Conservation (phyloP, 768 basidiomycete genomes). For the Mycena rosella region DNA sequence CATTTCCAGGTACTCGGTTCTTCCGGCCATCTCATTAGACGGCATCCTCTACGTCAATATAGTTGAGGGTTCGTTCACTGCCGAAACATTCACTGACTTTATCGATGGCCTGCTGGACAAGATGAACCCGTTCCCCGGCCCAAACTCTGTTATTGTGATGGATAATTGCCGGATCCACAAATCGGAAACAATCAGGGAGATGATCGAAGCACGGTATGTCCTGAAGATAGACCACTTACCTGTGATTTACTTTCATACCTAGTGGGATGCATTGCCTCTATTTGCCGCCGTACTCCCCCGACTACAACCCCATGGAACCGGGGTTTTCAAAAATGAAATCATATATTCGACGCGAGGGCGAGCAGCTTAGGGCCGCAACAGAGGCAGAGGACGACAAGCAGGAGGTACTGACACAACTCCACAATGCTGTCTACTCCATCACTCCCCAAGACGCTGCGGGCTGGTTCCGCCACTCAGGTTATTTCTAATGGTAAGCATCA, state of each 20-base stretch:
- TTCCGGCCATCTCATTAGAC: constrained; percentile 50
- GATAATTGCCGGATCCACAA: constrained; percentile 21
- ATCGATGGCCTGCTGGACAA: constrained; percentile 42
- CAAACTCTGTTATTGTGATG: constrained; percentile 20
- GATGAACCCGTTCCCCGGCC: constrained; percentile 19
- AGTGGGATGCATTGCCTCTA: constrained; percentile 9
- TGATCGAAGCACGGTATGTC: constrained; percentile 4
- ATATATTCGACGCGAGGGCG: constrained; percentile 35
- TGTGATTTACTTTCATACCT: background rate
- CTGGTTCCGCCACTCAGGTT: constrained; percentile 39
- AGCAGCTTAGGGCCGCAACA: constrained; percentile 31
- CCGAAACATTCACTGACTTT: background rate
- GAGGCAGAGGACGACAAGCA: constrained; percentile 32
- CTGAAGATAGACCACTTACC: background rate
- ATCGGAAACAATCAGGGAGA: background rate
- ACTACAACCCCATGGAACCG: constrained; percentile 26
- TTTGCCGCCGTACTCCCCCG: constrained; percentile 18
- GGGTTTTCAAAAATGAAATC: constrained; percentile 46
- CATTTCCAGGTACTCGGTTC: constrained; percentile 44
- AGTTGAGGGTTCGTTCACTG: constrained; percentile 42
- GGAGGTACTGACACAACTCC: constrained; percentile 39
- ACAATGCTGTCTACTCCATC: constrained; percentile 39
- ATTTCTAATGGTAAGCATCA: too few species aligned
- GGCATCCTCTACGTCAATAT: constrained; percentile 48
- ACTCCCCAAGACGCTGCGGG: constrained; percentile 33